Conservation (phyloP, 305 asterid genomes). For the Fraxinus sp. region DNA sequence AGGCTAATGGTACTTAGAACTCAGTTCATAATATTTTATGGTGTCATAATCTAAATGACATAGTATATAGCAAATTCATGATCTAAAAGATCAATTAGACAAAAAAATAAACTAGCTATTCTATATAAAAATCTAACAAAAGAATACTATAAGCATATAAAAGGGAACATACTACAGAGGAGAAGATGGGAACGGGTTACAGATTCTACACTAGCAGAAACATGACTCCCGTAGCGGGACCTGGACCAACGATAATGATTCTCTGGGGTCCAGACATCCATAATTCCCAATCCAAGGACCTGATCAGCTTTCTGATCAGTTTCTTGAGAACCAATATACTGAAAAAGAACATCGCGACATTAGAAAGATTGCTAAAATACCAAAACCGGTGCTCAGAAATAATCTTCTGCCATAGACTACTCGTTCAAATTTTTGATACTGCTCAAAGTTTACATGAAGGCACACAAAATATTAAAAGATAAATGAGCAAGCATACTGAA, state of each 20-base stretch:
- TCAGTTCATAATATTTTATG: conserved; percentile 1
- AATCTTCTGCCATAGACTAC: conserved; percentile 21
- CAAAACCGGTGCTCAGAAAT: not conserved
- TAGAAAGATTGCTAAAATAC: conserved; percentile 13
- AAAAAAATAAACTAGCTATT: not conserved
- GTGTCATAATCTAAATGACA: conserved; percentile 12
- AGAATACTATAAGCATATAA: conserved; percentile 6
- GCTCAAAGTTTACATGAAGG: conserved; percentile 10
- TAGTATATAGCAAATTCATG: conserved; percentile 8
- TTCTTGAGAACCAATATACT: conserved; percentile 87
- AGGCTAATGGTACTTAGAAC: conserved; percentile 7
- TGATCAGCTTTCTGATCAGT: conserved; percentile 78
- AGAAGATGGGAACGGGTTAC: conserved; percentile 69
- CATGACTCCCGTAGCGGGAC: conserved; percentile 82
- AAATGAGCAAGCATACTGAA: conserved; percentile 54
- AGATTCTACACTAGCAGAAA: conserved; percentile 72
- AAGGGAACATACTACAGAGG: conserved; percentile 59
- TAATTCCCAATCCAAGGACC: conserved; percentile 59
- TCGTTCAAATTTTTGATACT: conserved; percentile 22
- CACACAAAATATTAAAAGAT: conserved; percentile 13
- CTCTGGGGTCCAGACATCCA: conserved; percentile 93
- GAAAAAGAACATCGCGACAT: conserved; percentile 21
- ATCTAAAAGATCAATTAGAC: conserved; percentile 19
- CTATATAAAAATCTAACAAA: conserved; percentile 9
- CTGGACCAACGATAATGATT: conserved; percentile 78